Evolutionary conservation across 108 stramenopile species (phyloP).

Genomic region (Cyclotella distinguenda): DNA sequence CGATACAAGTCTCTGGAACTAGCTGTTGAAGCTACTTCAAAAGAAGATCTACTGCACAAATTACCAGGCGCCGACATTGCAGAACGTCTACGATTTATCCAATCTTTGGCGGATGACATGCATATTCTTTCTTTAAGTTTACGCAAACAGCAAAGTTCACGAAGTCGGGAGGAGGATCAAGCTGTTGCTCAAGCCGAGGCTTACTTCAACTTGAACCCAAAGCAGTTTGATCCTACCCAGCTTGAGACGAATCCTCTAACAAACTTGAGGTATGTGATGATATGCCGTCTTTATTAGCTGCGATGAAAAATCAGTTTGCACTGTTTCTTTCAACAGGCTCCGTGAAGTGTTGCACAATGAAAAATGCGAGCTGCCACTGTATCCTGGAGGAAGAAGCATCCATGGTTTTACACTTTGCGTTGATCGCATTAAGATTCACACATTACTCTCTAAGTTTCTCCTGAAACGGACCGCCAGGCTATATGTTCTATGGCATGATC

Average conservation of each 20-base stretch:
- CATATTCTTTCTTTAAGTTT: background rate
- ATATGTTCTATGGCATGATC: background rate
- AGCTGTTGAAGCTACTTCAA: background rate
- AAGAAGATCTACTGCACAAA: constrained; percentile 1
- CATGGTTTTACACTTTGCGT: constrained; percentile 5
- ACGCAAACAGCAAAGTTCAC: background rate
- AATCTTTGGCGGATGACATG: background rate
- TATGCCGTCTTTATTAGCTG: too few relatives aligned
- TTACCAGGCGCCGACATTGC: constrained; percentile 1
- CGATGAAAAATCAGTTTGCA: too few relatives aligned
- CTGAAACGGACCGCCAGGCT: background rate
- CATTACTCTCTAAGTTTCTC: constrained; percentile 1
- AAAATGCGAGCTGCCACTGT: background rate
- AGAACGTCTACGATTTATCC: background rate
- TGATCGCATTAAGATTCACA: constrained; percentile 3
- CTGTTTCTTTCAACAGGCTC: too few relatives aligned
- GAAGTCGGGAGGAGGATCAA: constrained; percentile 3
- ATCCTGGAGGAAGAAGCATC: background rate
- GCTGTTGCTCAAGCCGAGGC: background rate
- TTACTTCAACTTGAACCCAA: constrained; percentile 6
- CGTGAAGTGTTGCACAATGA: background rate
- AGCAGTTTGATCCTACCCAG: background rate
- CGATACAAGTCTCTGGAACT: background rate
- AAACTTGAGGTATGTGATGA: constrained; percentile 1
- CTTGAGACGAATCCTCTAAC: constrained; percentile 17